phyloP scores from a whole-genome alignment of 2,329 filamentous ascomycete species.

The Hypoxylon sp. region DNA sequence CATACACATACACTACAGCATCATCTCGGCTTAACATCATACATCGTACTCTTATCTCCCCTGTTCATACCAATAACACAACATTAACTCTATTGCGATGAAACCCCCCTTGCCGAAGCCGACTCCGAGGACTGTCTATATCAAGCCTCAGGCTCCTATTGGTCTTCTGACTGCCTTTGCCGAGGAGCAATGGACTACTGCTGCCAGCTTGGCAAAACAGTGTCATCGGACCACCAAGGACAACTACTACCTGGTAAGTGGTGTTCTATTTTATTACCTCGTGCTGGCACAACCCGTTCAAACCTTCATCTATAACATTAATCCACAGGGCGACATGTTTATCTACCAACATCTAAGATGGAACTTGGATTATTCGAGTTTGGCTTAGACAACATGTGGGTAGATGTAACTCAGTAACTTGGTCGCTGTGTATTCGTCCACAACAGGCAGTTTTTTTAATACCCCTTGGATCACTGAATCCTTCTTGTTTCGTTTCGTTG shows the following conservation, averaged over 20 bases:
- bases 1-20: not conserved
- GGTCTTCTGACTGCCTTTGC: conserved; percentile 65
- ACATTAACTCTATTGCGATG: conserved; percentile 27
- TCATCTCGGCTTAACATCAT: not conserved
- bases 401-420: too few species aligned
- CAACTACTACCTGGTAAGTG: conserved; percentile 63
- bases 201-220: conserved; percentile 62
- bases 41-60: too few species aligned
- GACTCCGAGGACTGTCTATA: conserved; percentile 8
- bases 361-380: too few species aligned
- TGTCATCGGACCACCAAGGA: conserved; percentile 59
- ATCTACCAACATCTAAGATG: too few species aligned
- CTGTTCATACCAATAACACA: too few species aligned
- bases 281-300: too few species aligned
- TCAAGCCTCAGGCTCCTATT: conserved; percentile 40
- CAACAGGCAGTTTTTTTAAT: too few species aligned
- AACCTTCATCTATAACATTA: too few species aligned
- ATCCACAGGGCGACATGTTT: too few species aligned
- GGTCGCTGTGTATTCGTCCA: too few species aligned
- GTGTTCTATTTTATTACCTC: too few species aligned
- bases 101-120: conserved; percentile 19
- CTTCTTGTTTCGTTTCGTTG: not conserved
- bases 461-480: not conserved
- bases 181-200: conserved; percentile 62
- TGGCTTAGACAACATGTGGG: too few species aligned